Percentiles rank a stretch among this genome's conserved stretches.
phyloP scores from a whole-genome alignment of 2,329 filamentous ascomycete species.

The Diaporthe nobilis region DNA sequence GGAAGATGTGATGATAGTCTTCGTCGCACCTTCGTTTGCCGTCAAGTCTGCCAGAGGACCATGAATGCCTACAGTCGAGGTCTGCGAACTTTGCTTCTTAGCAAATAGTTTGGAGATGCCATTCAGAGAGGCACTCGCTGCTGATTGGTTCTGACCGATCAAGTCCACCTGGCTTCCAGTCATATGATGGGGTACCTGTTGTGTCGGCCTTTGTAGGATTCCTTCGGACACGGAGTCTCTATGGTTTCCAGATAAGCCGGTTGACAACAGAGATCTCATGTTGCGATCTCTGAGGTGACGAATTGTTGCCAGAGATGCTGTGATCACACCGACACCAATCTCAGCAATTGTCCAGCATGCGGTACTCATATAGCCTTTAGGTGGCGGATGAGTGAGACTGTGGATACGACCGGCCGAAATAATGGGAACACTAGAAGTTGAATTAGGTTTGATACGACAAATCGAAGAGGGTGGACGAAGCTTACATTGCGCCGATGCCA shows the following conservation, averaged over 20 bases:
- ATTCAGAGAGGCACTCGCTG: neutral
- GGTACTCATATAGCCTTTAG: slow-evolving; percentile 7
- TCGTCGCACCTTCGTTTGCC: slow-evolving; percentile 1
- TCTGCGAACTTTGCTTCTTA: neutral
- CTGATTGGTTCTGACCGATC: neutral
- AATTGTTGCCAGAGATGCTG: slow-evolving; percentile 12
- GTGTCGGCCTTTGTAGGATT: neutral
- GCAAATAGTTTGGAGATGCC: slow-evolving; percentile 5
- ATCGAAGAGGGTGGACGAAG: neutral
- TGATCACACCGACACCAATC: slow-evolving; percentile 5
- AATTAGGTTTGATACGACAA: neutral
- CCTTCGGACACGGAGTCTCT: slow-evolving; percentile 4
- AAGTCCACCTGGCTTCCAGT: slow-evolving; percentile 1
- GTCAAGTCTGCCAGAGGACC: neutral
- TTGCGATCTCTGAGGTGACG: slow-evolving; percentile 19
- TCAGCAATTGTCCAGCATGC: slow-evolving; percentile 24
- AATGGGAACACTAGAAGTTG: neutral
- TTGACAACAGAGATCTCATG: neutral
- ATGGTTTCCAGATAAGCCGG: neutral
- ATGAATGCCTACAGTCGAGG: neutral
- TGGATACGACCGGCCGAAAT: slow-evolving; percentile 14
- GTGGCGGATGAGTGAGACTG: slow-evolving; percentile 7
- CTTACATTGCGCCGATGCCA: slow-evolving; percentile 4
- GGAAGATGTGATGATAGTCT: neutral
- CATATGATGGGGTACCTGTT: neutral